Conservation (phyloP, 805 yeast species). For the Metschnikowia reukaufii region DNA sequence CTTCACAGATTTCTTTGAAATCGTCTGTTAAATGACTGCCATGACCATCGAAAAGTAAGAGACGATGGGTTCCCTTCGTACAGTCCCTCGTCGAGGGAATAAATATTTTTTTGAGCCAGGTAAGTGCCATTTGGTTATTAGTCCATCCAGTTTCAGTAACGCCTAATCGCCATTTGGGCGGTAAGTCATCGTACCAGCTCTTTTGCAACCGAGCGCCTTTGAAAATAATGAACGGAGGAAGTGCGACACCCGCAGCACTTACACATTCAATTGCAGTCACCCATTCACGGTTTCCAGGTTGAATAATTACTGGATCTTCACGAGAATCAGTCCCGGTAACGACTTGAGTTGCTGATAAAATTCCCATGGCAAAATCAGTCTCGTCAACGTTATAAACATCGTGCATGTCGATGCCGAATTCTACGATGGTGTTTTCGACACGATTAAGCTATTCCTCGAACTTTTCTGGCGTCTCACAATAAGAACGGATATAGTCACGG, state of each 20-base stretch:
- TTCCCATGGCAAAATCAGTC: conserved; percentile 1
- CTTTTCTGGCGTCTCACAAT: conserved; percentile 1
- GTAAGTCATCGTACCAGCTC: conserved; percentile 1
- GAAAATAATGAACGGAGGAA: not conserved
- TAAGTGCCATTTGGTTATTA: not conserved
- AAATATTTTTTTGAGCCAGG: not conserved
- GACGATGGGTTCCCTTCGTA: not conserved
- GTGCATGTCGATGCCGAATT: not conserved
- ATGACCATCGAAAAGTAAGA: not conserved
- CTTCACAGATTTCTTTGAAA: not conserved
- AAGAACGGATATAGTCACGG: not conserved
- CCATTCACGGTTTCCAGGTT: conserved; percentile 1
- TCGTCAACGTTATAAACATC: conserved; percentile 6
- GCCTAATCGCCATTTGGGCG: not conserved
- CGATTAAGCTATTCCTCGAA: conserved; percentile 1
- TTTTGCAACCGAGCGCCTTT: not conserved
- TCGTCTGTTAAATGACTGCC: conserved; percentile 1
- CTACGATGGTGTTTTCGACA: not conserved
- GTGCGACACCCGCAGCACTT: not conserved
- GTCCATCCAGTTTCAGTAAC: not conserved
- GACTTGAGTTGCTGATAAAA: not conserved
- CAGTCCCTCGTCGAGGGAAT: not conserved
- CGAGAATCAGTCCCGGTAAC: not conserved
- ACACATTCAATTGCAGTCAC: not conserved
- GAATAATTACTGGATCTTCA: not conserved